phyloP scores from a whole-genome alignment of 495 filamentous ascomycete species.

The Lepraria neglecta region DNA sequence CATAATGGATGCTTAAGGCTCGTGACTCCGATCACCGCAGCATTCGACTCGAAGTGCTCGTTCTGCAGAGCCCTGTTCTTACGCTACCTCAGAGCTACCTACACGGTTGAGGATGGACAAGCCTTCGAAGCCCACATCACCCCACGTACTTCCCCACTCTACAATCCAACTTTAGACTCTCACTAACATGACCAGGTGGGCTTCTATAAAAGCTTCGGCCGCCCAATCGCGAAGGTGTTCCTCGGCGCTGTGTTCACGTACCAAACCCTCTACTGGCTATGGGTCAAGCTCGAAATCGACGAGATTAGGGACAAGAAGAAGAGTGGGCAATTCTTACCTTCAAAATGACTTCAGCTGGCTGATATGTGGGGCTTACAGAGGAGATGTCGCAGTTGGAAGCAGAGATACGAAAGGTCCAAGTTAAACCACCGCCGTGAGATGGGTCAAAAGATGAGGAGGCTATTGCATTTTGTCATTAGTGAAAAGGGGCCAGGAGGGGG shows the following conservation, averaged over 20 bases:
- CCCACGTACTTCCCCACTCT: conserved; percentile 17
- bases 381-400: conserved; percentile 17
- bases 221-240: conserved; percentile 78
- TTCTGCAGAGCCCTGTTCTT: not conserved
- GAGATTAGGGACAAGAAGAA: conserved; percentile 59
- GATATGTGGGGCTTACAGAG: conserved; percentile 3
- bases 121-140: conserved; percentile 11
- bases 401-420: not conserved
- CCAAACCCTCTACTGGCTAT: conserved; percentile 76
- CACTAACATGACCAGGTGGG: conserved; percentile 42
- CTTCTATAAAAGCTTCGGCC: conserved; percentile 73
- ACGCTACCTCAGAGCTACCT: not conserved
- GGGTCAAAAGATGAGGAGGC: not conserved
- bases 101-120: conserved; percentile 4
- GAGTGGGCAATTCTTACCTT: not conserved
- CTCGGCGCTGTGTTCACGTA: conserved; percentile 83
- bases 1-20: not conserved
- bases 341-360: not conserved
- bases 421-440: not conserved
- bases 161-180: not conserved
- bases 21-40: not conserved
- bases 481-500: no score
- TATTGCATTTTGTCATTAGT: not conserved
- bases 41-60: not conserved
- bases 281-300: conserved; percentile 79